Conservation (phyloP, 805 yeast species). For the Maudiozyma serrabonitensis region DNA sequence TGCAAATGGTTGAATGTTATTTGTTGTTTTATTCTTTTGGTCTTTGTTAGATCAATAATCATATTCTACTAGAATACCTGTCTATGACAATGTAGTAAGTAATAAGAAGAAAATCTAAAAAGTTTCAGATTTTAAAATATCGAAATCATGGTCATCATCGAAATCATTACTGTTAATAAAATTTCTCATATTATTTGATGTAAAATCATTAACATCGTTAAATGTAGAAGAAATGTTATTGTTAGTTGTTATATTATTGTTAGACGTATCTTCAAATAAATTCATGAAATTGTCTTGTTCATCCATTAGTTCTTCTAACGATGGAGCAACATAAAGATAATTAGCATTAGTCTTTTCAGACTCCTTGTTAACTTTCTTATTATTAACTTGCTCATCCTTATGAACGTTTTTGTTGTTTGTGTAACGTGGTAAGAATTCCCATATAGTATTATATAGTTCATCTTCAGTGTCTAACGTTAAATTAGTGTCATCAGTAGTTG, state of each 20-base stretch:
- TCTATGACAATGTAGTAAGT: not conserved
- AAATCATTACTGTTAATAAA: slow-evolving; percentile 1
- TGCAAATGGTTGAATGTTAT: not conserved
- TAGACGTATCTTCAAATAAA: slow-evolving; percentile 1
- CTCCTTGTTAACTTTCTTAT: not conserved
- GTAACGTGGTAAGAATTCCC: slow-evolving; percentile 10
- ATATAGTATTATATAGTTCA: slow-evolving; percentile 7
- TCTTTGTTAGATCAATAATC: not conserved
- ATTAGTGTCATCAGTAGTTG: not conserved
- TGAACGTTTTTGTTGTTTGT: not conserved
- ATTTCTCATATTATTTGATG: not conserved
- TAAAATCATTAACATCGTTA: not conserved
- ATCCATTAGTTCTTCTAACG: slow-evolving; percentile 27
- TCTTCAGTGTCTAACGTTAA: slow-evolving; percentile 4
- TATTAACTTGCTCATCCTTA: not conserved
- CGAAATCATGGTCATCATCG: slow-evolving; percentile 3
- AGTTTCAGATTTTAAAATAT: slow-evolving; percentile 1
- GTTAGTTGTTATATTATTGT: not conserved
- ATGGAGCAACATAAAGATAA: slow-evolving; percentile 20
- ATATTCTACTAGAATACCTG: not conserved
- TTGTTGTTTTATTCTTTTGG: not conserved
- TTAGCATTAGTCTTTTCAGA: not conserved
- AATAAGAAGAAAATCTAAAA: not conserved
- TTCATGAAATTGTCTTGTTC: slow-evolving; percentile 17
- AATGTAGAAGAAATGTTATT: not conserved